Percentiles rank a stretch among this genome's conserved stretches.
Evolutionary conservation across 1,139 yeast species (phyloP).

Genomic region (Tardiomyces depauwii): DNA sequence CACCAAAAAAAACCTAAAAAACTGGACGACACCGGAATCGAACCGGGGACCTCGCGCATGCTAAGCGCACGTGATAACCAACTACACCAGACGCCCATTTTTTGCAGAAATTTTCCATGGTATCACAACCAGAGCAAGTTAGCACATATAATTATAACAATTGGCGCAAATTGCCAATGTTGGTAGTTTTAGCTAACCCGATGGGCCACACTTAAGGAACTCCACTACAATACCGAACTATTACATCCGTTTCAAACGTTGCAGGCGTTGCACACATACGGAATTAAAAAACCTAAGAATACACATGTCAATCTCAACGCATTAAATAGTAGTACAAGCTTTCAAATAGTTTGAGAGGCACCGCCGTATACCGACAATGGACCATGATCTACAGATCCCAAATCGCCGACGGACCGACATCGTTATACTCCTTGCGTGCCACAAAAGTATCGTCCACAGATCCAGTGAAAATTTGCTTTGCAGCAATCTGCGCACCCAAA

Average conservation of each 20-base stretch:
- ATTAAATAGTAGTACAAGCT: not conserved
- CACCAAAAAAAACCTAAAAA: not conserved
- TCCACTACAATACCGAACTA: no score
- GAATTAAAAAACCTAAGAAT: no score
- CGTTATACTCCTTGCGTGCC: constrained; percentile 62
- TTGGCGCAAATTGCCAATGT: no score
- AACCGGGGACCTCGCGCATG: constrained; percentile 1
- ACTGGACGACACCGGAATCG: not conserved
- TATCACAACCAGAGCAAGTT: no score
- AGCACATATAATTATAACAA: no score
- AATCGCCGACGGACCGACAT: constrained; percentile 58
- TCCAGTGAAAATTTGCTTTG: constrained; percentile 66
- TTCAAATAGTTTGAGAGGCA: not conserved
- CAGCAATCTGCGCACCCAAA: constrained; percentile 79
- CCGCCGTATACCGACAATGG: not conserved
- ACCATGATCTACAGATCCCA: constrained; percentile 33
- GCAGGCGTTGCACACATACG: no score
- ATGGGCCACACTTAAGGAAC: no score
- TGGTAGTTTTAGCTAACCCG: no score
- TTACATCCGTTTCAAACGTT: no score
- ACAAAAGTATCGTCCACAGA: constrained; percentile 55
- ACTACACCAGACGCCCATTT: not conserved
- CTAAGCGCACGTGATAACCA: constrained; percentile 1
- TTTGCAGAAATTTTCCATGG: no score
- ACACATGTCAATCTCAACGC: not conserved